A percentile compares a stretch with the other conserved stretches of the same genome.
Conservation (phyloP, 805 yeast species). For the Candida namnaoensis region DNA sequence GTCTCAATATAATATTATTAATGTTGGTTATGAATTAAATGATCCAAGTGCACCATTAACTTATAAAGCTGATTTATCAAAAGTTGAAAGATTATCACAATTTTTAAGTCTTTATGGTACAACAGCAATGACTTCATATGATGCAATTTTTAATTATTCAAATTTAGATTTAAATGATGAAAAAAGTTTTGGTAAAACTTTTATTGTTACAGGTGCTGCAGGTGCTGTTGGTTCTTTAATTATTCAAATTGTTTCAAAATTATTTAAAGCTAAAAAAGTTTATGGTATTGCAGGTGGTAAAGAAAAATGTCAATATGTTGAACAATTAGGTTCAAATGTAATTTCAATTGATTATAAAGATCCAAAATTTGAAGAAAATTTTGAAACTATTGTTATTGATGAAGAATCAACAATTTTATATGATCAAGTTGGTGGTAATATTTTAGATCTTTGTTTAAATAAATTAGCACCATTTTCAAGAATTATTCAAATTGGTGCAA, state of each 20-base stretch:
- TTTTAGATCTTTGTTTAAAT: constrained; percentile 34
- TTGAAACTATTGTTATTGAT: constrained; percentile 33
- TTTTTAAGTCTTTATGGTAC: constrained; percentile 43
- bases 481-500: constrained; percentile 56
- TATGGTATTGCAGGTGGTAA: constrained; percentile 56
- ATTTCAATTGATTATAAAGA: constrained; percentile 46
- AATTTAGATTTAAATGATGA: constrained; percentile 29
- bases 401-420: constrained; percentile 44
- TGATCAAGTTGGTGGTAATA: constrained; percentile 60
- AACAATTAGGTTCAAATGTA: constrained; percentile 44
- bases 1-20: constrained; percentile 36
- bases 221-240: constrained; percentile 66
- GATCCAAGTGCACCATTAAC: constrained; percentile 9
- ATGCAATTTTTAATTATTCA: constrained; percentile 43
- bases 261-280: constrained; percentile 44
- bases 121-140: constrained; percentile 56
- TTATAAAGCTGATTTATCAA: constrained; percentile 12
- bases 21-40: constrained; percentile 3
- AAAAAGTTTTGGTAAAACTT: constrained; percentile 27
- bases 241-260: constrained; percentile 46
- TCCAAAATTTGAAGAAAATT: constrained; percentile 24
- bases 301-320: constrained; percentile 45
- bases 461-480: constrained; percentile 29
- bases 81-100: constrained; percentile 28
- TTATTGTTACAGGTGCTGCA: constrained; percentile 56